Base-by-base conservation (phyloP, 2,329 filamentous ascomycete genomes). In the Furcasterigmium sp. region DNA sequence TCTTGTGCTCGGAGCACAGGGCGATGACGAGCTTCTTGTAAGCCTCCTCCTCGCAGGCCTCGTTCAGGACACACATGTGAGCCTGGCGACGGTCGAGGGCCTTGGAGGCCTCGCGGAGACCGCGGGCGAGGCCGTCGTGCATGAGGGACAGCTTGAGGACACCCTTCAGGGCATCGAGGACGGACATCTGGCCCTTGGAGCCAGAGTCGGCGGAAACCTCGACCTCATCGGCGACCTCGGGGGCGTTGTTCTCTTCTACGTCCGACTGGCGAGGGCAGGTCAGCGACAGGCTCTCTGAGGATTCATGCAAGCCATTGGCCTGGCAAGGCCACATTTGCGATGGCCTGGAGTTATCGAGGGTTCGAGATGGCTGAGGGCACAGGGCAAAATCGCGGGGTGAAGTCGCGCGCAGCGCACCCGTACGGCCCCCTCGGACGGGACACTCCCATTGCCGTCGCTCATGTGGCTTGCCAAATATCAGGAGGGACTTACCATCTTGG, bases 21-120 rank as follows among this genome's bases (percentile, higher is more conserved):
- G 93, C 93, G 60, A 97, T 87, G 63, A 98, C 91, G 57, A 98
- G 84, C 87, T 98, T 98, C 90, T 98, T 98, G 84, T 98, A 98
- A 58, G 93, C 91, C 76, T 98, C 93, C 84, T 98, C 93, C 80
- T 98, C 93, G 81, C 93, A 98, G 58, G 87, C 85, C 84, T 98
- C 93, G 84, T 98, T 98, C 63, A 98, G 85, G 59, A 98, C 93
- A 73, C 93, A 98, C 91, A 98, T 97, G 80, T 98, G 93, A 49
- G 93, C 93, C 79, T 98, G 88, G 67, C 93, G 90, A 67, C 93
- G 85, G 76, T 98, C 93, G 65, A 98, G 89, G 54, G 93, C 91
- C 83, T 98, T 98, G 78, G 86, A 90, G 56, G 93, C 93, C 78
- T 98, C 93, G 61, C 93, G 91, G 64, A 98, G 89, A 76, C 93